Evolutionary conservation across 805 yeast genomes (phyloP), one percentile per base, ranked within the genome.

Genomic region (Zygotorulaspora chibaensis): DNA sequence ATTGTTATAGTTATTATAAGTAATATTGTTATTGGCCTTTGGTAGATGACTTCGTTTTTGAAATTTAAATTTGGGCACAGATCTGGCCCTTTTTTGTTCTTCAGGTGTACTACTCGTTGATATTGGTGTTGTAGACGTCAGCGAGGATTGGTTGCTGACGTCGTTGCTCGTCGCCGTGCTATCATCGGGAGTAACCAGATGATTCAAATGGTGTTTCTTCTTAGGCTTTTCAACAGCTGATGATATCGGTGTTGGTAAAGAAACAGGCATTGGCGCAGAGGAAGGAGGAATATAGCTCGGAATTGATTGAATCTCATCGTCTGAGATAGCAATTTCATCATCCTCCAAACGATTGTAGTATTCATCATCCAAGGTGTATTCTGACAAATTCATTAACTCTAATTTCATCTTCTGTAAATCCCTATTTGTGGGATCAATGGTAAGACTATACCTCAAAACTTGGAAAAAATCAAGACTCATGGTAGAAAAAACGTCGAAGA

Each of bases 401-500:
- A 66, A 63, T 53, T 77, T 79, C 73, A 89, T 79, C 43, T 69
- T 68, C 1, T 61, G 59, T 48, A 91, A 69, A 57, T 83, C 82
- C 59, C 98, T 80, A 67, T 90, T 87, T 23, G 76, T 75, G 0
- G 98, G 98, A 68, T 90, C 96, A 46, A 91, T 77, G 10, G 95
- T 83, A 45, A 91, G 72, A 50, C 85, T 75, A 53, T 79, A 78
- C 46, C 96, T 76, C 60, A 90, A 74, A 0, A 87, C 95, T n/a
- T 84, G 79, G 62, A 88, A 91, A 57, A 89, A 76, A 59, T 89
- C 96, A 42, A 79, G 81, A 42, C 93, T 80, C 88, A 91, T 83
- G 3, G 89, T 72, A 13, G 96, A 89, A 63, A 90, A 91, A 35
- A 89, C 85, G 67, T 91, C 98, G 67, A 88, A 89, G 38, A 91